phyloP scores from a whole-genome alignment of 1,139 yeast species.

The Hansenula lynferdii region DNA sequence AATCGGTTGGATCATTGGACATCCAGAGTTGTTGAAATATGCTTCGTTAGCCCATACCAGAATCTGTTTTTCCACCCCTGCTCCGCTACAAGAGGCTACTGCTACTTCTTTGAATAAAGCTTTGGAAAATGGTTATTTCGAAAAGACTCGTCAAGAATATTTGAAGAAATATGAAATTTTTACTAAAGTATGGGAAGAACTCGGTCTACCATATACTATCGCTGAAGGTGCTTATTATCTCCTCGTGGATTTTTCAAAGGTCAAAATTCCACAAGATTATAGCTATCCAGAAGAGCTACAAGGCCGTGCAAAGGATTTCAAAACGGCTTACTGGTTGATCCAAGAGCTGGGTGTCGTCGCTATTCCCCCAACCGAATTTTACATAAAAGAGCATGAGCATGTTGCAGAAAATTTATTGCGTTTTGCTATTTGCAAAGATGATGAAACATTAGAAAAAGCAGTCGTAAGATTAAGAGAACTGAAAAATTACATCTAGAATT shows the following conservation, averaged over 20 bases:
- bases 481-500: constrained; percentile 50
- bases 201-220: constrained; percentile 79
- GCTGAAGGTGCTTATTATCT: constrained; percentile 95
- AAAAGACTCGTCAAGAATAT: constrained; percentile 61
- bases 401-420: constrained; percentile 82
- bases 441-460: constrained; percentile 72
- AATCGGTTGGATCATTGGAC: constrained; percentile 92
- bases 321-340: constrained; percentile 87
- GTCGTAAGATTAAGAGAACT: constrained; percentile 67
- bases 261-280: constrained; percentile 71
- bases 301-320: constrained; percentile 76
- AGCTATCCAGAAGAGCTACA: constrained; percentile 65
- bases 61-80: constrained; percentile 83
- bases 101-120: constrained; percentile 72
- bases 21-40: constrained; percentile 72
- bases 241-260: constrained; percentile 78
- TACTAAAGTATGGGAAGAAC: constrained; percentile 74
- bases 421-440: constrained; percentile 96
- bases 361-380: constrained; percentile 94
- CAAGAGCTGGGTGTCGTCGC: constrained; percentile 92
- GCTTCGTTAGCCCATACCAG: constrained; percentile 91
- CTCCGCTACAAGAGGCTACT: constrained; percentile 93
- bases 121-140: constrained; percentile 58
- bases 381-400: constrained; percentile 62
- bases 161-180: constrained; percentile 65